Evolutionary conservation across 116 monocot species (phyloP).

Genomic region (Zostera marina): DNA sequence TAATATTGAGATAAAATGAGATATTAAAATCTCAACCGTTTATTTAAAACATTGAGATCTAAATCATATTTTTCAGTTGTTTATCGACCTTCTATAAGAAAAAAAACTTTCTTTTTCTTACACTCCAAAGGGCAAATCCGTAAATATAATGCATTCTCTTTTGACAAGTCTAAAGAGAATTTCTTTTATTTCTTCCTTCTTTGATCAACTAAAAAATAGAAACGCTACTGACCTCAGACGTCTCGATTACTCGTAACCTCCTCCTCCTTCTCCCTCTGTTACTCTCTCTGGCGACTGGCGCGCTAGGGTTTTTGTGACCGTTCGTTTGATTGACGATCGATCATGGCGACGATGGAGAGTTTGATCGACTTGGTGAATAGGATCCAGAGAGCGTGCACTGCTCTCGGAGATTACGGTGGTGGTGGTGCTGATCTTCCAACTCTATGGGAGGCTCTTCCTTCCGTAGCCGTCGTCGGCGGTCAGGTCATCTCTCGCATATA

Average conservation of each 20-base stretch:
- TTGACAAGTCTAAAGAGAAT: too few relatives aligned
- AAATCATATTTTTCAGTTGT: too few relatives aligned
- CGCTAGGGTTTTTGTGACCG: neutral
- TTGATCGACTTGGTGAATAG: conserved; percentile 84
- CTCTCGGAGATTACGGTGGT: conserved; percentile 84
- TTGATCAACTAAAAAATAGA: neutral
- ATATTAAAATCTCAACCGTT: too few relatives aligned
- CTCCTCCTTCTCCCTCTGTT: neutral
- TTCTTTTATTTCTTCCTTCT: neutral
- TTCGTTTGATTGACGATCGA: neutral
- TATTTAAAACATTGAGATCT: too few relatives aligned
- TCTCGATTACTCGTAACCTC: neutral
- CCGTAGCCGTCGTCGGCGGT: conserved; percentile 94
- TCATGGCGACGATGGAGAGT: conserved; percentile 97
- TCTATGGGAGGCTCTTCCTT: conserved; percentile 94
- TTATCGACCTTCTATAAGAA: too few relatives aligned
- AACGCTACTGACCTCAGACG: neutral
- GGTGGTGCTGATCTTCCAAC: conserved; percentile 66
- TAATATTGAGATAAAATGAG: too few relatives aligned
- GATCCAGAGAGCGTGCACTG: conserved; percentile 92
- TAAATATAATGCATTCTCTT: too few relatives aligned
- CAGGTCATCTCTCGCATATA: conserved; percentile 34
- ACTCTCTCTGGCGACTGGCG: too few relatives aligned
- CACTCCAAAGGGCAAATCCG: too few relatives aligned
- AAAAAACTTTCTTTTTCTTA: too few relatives aligned